Evolutionary conservation across 148 eudicot species (phyloP), one percentile per base, ranked within the genome.

Genomic region (Rhododendron ovatum): DNA sequence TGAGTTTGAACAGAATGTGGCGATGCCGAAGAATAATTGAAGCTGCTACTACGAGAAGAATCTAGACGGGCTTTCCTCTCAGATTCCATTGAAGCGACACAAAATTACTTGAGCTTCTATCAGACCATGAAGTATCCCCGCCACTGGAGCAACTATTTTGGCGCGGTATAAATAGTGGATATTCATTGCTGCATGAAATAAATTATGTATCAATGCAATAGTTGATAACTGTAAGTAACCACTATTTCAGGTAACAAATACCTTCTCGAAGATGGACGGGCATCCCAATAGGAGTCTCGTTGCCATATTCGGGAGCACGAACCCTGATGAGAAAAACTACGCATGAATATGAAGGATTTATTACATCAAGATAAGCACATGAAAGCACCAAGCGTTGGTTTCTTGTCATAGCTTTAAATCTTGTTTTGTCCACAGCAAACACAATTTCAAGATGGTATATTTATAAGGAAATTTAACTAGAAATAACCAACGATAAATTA

Each of bases 261-360:
- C 99, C 99, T 95, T 89, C 96, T 91, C 55, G 98, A 95, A 82
- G 98, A 94, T 73, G 99, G 98, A 79, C 98, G 92, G 26, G 99
- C 94, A 93, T 94, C 91, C 99, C 99, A 97, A 87, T 95, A 97
- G 18, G 99, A 97, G 87, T 93, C 95, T 18, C 99, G 93, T 92
- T 97, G 99, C 99, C 99, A 97, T 91, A 97, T 94, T 78, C 99
- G 91, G 78, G 99, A 97, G 87, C 92, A 91, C 26, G 99, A 97
- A 88, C 99, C 99, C 99, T 97, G 87, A 75, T 6, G 88, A 82
- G 85, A 89, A 87, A 28, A 39, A 82, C 18, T 18, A 13, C 30
- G 74, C 5, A 35, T 20, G 55, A 57, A 43, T 51, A 53, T 12
- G 75, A 22, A 26, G 51, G 35, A 84, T 43, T 8, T 20, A 50